Conservation (phyloP, 106 monocot species). For the Xerophyta viscosa region DNA sequence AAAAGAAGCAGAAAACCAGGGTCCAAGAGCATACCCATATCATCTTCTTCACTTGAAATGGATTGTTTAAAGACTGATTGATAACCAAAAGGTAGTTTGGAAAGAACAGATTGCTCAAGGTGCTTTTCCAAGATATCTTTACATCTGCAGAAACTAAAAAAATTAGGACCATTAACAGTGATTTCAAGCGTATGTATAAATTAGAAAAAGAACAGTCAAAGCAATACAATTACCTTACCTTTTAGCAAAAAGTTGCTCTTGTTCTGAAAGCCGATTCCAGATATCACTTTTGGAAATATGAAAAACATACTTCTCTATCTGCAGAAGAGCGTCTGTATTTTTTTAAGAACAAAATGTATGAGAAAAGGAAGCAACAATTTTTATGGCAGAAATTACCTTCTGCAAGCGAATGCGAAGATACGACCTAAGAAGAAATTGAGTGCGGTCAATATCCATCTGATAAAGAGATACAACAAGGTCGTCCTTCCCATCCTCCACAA, state of each 20-base stretch:
- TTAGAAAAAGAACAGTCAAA: background rate
- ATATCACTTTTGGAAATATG: constrained; percentile 66
- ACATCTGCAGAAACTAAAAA: constrained; percentile 28
- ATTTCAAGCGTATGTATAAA: background rate
- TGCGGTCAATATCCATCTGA: constrained; percentile 87
- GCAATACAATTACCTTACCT: constrained; percentile 18
- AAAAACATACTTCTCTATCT: constrained; percentile 82
- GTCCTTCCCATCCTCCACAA: constrained; percentile 37
- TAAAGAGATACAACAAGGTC: constrained; percentile 80
- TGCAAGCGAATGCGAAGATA: constrained; percentile 83
- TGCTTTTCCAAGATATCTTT: constrained; percentile 71
- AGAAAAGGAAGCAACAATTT: background rate
- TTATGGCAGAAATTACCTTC: constrained; percentile 33
- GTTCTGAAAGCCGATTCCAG: constrained; percentile 68
- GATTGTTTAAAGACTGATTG: constrained; percentile 72
- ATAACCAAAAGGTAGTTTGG: constrained; percentile 71
- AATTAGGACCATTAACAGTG: no score
- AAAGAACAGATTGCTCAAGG: constrained; percentile 67
- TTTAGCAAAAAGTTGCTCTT: constrained; percentile 67
- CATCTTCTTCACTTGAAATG: constrained; percentile 90
- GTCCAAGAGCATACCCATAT: constrained; percentile 57
- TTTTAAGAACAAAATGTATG: background rate
- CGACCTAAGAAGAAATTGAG: constrained; percentile 75
- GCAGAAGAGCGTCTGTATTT: background rate
- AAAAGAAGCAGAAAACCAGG: no score